phyloP scores from a whole-genome alignment of 2,329 filamentous ascomycete genomes.

The Xylaria sp. region DNA sequence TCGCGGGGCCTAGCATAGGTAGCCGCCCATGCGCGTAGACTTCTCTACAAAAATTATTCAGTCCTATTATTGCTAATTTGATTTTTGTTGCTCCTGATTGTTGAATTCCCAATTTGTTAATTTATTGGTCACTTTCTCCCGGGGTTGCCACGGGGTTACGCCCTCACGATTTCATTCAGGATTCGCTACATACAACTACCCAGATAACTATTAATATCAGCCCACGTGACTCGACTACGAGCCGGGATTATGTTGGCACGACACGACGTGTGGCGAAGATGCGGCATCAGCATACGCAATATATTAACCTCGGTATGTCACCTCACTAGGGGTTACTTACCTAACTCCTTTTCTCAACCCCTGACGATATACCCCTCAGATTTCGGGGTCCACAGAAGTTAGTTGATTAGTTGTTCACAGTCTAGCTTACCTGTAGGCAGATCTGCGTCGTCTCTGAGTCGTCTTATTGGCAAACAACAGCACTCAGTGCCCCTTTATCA shows the following conservation, averaged over 20 bases:
- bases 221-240: not conserved
- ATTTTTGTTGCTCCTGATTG: no score
- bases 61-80: no score
- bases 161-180: no score
- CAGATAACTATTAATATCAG: not conserved
- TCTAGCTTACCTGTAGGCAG: not conserved
- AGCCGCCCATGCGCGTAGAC: no score
- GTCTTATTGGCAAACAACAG: not conserved
- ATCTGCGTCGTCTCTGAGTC: not conserved
- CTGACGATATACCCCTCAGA: conserved; percentile 2
- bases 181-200: no score
- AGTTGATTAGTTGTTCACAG: not conserved
- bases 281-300: not conserved
- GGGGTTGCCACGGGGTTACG: no score
- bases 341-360: not conserved
- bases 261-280: not conserved
- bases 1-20: no score
- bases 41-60: no score
- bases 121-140: no score
- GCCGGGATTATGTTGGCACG: not conserved
- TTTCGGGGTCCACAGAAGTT: not conserved
- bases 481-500: not conserved
- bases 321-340: not conserved
- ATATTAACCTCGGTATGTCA: not conserved
- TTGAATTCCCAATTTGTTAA: no score